Conservation (phyloP, 2,329 filamentous ascomycete species). For the Truncatella angustata region DNA sequence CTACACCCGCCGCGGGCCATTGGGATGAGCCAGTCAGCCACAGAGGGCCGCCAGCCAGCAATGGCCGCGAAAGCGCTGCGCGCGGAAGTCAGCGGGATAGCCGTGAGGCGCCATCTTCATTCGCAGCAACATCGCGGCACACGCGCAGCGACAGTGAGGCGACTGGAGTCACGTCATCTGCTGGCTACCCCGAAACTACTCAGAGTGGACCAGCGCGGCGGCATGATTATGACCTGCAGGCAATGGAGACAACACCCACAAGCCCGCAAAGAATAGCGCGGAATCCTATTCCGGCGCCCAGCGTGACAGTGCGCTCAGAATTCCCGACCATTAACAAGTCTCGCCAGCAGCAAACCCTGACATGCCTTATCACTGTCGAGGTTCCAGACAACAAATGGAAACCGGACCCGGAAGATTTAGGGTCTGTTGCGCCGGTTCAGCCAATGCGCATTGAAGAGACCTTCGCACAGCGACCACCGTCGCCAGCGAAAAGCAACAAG, state of each 20-base stretch:
- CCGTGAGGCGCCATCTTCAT: constrained; percentile 43
- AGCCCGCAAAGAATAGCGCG: constrained; percentile 70
- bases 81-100: constrained; percentile 46
- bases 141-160: constrained; percentile 75
- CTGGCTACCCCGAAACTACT: constrained; percentile 75
- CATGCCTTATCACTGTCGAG: constrained; percentile 90
- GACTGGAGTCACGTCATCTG: constrained; percentile 71
- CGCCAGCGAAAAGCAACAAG: constrained; percentile 52
- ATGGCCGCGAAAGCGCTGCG: constrained; percentile 34
- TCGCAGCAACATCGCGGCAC: constrained; percentile 51
- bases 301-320: constrained; percentile 92
- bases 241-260: constrained; percentile 83
- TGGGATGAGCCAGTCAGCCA: constrained; percentile 61
- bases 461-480: constrained; percentile 53
- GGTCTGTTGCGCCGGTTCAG: constrained; percentile 44
- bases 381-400: constrained; percentile 91
- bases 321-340: constrained; percentile 92
- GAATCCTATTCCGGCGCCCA: constrained; percentile 87
- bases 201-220: constrained; percentile 69
- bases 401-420: constrained; percentile 78
- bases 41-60: not conserved
- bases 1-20: constrained; percentile 59
- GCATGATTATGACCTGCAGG: constrained; percentile 94
- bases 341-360: constrained; percentile 90
- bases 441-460: constrained; percentile 52